Conservation (phyloP, 2,329 filamentous ascomycete species). For the Trichophyton benhamiae region DNA sequence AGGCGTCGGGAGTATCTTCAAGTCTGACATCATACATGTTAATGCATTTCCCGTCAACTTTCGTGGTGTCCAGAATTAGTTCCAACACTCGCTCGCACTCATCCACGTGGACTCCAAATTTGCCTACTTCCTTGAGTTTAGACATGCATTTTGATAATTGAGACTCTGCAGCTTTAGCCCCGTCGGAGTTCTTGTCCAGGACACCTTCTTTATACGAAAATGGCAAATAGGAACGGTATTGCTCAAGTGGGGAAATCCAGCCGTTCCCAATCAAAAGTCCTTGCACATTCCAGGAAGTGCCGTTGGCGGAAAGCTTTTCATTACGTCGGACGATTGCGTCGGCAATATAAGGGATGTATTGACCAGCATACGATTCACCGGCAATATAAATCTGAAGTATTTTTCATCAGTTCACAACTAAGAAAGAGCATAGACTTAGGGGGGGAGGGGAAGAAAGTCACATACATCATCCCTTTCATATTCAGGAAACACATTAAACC, state of each 20-base stretch:
- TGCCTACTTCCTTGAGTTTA: conserved; percentile 46
- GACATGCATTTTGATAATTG: conserved; percentile 57
- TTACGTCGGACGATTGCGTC: conserved; percentile 81
- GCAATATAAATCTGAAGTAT: conserved; percentile 70
- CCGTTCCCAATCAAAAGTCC: conserved; percentile 92
- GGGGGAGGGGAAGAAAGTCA: not conserved
- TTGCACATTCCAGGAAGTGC: conserved; percentile 59
- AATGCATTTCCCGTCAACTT: conserved; percentile 49
- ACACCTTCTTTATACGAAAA: conserved; percentile 69
- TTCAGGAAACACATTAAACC: conserved; percentile 80
- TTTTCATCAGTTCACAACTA: not conserved
- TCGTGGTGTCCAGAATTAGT: conserved; percentile 56
- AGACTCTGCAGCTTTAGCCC: conserved; percentile 53
- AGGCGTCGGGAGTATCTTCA: conserved; percentile 65
- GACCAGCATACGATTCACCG: conserved; percentile 92
- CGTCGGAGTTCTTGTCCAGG: conserved; percentile 53
- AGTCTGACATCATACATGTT: conserved; percentile 98
- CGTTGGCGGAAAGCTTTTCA: conserved; percentile 39
- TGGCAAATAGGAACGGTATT: conserved; percentile 76
- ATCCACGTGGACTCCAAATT: conserved; percentile 51
- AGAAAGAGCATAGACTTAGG: not conserved
- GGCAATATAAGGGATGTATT: conserved; percentile 96
- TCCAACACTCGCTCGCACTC: conserved; percentile 68
- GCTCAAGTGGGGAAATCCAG: conserved; percentile 83
- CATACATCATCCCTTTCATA: conserved; percentile 78